A percentile compares a stretch with the other conserved stretches of the same genome.
Conservation (phyloP, 768 basidiomycete species). For the Leccinum olivaceopallidum region DNA sequence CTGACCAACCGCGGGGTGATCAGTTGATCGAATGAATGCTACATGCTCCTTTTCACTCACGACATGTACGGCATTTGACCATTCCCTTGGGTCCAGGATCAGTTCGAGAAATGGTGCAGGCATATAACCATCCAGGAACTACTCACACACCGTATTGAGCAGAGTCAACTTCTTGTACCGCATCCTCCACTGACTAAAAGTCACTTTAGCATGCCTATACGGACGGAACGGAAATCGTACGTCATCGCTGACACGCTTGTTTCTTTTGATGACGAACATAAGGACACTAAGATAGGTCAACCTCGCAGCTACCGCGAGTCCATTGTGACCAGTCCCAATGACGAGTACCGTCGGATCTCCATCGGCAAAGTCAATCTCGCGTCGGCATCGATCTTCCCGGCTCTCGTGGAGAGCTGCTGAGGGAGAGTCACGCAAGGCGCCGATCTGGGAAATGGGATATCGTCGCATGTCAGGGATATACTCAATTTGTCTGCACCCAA, state of each 20-base stretch:
- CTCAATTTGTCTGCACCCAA: not conserved
- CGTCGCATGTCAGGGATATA: not conserved
- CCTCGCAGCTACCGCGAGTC: conserved; percentile 61
- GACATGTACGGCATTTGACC: conserved; percentile 57
- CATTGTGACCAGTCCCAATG: conserved; percentile 66
- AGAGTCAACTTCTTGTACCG: conserved; percentile 57
- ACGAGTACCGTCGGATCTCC: conserved; percentile 57
- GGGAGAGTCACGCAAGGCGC: conserved; percentile 40
- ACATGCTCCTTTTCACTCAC: conserved; percentile 31
- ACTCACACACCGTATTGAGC: conserved; percentile 52
- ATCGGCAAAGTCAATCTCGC: conserved; percentile 45
- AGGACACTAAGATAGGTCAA: conserved; percentile 56
- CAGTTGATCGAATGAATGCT: not conserved
- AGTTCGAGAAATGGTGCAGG: not conserved
- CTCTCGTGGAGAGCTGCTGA: conserved; percentile 43
- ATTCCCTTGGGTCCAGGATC: conserved; percentile 37
- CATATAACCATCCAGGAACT: conserved; percentile 8
- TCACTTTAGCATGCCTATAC: conserved; percentile 5
- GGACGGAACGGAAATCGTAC: conserved; percentile 11
- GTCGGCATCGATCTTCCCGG: conserved; percentile 49
- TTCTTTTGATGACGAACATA: conserved; percentile 55
- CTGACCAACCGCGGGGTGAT: conserved; percentile 26
- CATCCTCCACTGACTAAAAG: conserved; percentile 44
- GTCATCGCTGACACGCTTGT: conserved; percentile 49
- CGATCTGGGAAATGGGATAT: conserved; percentile 21